Conservation (phyloP, 2,329 filamentous ascomycete species). For the Lachnellula arida region DNA sequence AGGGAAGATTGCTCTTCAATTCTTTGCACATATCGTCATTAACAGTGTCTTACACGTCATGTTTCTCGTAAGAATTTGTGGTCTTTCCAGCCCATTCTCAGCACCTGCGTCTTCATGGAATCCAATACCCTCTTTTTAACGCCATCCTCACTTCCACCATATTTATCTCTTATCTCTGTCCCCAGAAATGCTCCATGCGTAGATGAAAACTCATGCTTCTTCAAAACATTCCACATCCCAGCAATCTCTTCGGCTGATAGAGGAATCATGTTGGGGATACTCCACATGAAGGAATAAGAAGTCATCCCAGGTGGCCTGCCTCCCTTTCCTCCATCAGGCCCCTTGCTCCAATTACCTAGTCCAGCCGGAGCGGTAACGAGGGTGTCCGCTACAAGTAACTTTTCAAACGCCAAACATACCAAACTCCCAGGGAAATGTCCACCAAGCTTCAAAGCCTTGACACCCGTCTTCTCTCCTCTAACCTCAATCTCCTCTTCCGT, state of each 20-base stretch:
- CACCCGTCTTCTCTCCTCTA: constrained; percentile 38
- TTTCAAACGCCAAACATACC: constrained; percentile 56
- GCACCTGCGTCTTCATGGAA: constrained; percentile 71
- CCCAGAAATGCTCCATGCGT: constrained; percentile 65
- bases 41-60: background rate
- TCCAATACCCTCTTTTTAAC: constrained; percentile 64
- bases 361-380: constrained; percentile 64
- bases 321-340: constrained; percentile 38
- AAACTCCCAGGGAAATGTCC: constrained; percentile 77
- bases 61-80: constrained; percentile 26
- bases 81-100: constrained; percentile 26
- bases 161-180: constrained; percentile 51
- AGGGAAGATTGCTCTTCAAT: too few relatives aligned
- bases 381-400: constrained; percentile 72
- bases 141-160: constrained; percentile 28
- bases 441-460: constrained; percentile 63
- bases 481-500: constrained; percentile 39
- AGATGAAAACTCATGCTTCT: constrained; percentile 55
- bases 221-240: constrained; percentile 66
- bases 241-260: constrained; percentile 58
- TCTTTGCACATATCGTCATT: too few relatives aligned
- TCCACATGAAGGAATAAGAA: constrained; percentile 70
- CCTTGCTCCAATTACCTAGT: constrained; percentile 42
- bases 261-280: constrained; percentile 70
- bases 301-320: constrained; percentile 42